A percentile compares a stretch with the other conserved stretches of the same genome.
phyloP scores from a whole-genome alignment of 225 moss, liverwort and hornwort species.

The Polytrichum formosum region DNA sequence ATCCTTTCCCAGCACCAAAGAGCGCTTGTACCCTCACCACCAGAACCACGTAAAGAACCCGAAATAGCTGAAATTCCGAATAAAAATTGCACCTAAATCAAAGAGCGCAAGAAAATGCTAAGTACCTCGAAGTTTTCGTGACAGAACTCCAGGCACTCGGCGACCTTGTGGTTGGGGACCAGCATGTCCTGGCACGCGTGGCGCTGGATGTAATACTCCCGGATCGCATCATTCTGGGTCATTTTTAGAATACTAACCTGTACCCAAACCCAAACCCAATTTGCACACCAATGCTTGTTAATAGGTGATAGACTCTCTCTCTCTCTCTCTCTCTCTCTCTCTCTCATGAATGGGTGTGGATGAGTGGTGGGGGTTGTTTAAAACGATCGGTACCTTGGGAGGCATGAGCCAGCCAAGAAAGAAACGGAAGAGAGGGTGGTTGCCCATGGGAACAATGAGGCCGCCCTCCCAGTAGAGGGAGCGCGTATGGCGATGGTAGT shows the following conservation, averaged over 20 bases:
- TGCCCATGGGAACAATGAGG: conserved; percentile 65
- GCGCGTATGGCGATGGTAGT: conserved; percentile 70
- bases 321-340: no score
- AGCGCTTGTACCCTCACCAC: no score
- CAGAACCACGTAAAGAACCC: no score
- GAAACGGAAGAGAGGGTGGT: conserved; percentile 54
- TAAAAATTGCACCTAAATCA: no score
- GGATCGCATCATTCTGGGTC: conserved; percentile 56
- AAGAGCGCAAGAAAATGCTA: no score
- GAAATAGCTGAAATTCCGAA: no score
- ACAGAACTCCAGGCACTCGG: conserved; percentile 45
- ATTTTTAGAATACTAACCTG: conserved; percentile 64
- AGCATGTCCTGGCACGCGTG: conserved; percentile 71
- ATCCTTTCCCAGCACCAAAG: no score
- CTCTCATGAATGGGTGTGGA: no score
- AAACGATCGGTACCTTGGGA: conserved; percentile 33
- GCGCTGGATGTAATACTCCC: conserved; percentile 54
- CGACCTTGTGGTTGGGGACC: conserved; percentile 53
- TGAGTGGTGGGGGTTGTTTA: background rate
- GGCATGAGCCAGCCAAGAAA: conserved; percentile 73
- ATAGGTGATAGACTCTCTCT: no score
- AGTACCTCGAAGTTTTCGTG: conserved; percentile 55
- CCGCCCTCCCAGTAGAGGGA: conserved; percentile 73
- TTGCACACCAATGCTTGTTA: no score
- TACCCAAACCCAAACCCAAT: background rate